A percentile compares a stretch with the other conserved stretches of the same genome.
phyloP scores from a whole-genome alignment of 2,329 filamentous ascomycete species.

The Fusarium haematococcum region DNA sequence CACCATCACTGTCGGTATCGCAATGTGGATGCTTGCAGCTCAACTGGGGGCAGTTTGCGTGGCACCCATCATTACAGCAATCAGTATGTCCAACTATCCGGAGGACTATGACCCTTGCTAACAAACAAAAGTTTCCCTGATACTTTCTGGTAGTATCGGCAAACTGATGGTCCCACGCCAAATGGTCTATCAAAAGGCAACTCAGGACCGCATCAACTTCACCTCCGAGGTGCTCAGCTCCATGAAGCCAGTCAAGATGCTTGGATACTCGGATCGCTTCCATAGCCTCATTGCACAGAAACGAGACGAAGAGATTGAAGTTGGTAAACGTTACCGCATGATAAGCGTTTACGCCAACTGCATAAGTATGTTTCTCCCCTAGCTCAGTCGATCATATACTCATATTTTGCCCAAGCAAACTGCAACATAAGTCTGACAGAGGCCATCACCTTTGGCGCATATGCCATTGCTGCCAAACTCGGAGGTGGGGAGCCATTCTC shows the following conservation, averaged over 20 bases:
- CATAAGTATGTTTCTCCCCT: conserved; percentile 37
- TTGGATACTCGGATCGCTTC: conserved; percentile 46
- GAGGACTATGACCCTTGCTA: not conserved
- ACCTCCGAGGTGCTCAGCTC: conserved; percentile 48
- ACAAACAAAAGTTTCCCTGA: conserved; percentile 38
- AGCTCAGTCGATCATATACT: not conserved
- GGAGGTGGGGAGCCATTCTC: conserved; percentile 43
- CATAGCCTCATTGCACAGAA: conserved; percentile 39
- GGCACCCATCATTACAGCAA: conserved; percentile 47
- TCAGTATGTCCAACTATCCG: conserved; percentile 38
- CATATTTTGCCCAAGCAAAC: conserved; percentile 25
- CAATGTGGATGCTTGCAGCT: conserved; percentile 46
- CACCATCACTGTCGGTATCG: conserved; percentile 45
- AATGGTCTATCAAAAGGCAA: conserved; percentile 48
- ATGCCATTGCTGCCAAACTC: conserved; percentile 44
- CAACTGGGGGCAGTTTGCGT: conserved; percentile 50
- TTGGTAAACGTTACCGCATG: conserved; percentile 42
- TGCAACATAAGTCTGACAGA: conserved; percentile 44
- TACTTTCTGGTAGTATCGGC: conserved; percentile 37
- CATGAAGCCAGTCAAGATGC: conserved; percentile 51
- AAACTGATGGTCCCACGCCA: conserved; percentile 45
- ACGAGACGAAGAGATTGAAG: conserved; percentile 42
- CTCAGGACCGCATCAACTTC: conserved; percentile 49
- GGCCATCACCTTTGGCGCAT: conserved; percentile 47
- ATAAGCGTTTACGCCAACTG: conserved; percentile 45